Evolutionary conservation across 495 filamentous ascomycete genomes (phyloP).

Genomic region (Talaromyces nanjingensis): DNA sequence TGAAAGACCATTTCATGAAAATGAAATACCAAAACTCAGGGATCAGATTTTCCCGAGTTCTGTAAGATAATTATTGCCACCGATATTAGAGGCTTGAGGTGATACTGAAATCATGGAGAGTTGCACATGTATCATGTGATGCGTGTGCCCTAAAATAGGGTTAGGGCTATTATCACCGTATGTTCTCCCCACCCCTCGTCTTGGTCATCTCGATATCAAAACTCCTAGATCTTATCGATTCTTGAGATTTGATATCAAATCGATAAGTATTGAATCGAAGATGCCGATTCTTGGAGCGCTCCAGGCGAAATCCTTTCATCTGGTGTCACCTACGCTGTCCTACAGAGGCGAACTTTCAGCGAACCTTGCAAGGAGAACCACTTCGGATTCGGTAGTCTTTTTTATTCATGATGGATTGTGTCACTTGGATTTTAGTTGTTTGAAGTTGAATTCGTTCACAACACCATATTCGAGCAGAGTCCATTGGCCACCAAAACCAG

Average conservation of each 20-base stretch:
- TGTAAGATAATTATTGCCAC: not conserved
- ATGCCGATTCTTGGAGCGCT: not conserved
- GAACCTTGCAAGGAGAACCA: not conserved
- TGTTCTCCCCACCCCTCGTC: not conserved
- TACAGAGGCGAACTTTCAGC: not conserved
- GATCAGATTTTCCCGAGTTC: not conserved
- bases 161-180: not conserved
- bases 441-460: not conserved
- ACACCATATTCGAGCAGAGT: not conserved
- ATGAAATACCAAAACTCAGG: not conserved
- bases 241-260: not conserved
- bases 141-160: not conserved
- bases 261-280: not conserved
- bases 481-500: not conserved
- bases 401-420: not conserved
- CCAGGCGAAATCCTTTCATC: not conserved
- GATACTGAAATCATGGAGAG: not conserved
- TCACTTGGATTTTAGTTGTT: not conserved
- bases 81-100: not conserved
- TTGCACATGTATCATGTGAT: not conserved
- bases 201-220: not conserved
- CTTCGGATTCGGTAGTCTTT: not conserved
- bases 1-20: not conserved
- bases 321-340: not conserved
- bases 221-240: not conserved